Base-by-base conservation (phyloP, 345 rosid species). In the Durio zibethinus region DNA sequence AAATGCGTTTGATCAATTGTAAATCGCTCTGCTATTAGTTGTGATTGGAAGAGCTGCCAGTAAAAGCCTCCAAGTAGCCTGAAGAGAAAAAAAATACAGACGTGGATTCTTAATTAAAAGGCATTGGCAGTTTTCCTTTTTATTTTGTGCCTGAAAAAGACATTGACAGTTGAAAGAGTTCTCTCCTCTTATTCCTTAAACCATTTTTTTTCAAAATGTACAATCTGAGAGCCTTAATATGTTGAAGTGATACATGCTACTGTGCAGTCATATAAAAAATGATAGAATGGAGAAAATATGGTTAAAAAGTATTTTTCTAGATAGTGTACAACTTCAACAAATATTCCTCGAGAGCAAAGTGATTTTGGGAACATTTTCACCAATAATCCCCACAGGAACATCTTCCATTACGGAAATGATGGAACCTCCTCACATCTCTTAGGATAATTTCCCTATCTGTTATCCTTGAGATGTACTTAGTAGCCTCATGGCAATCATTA, bases 341-440 rank as follows among this genome's bases (percentile, higher is more conserved):
- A 66, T 38, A 38, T n/a, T n/a, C 15, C n/a, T 42, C 35, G 35
- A 56, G 48, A 21, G 52, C 35, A 11, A n/a, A 50, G 45, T 40
- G 33, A 10, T 23, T 47, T 73, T 38, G 10, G 50, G 63, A 61
- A 36, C 31, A 60, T 66, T 62, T 53, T 90, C 85, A 94, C 97
- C 98, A 93, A 84, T 93, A 91, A 81, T 91, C 95, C 25, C 93
- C 87, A 16, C 97, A 94, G 20, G 93, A 93, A 82, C 97, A 94
- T 71, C 65, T 88, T 75, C 97, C 98, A 61, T 93, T 85, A 80
- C 77, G 87, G 80, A 95, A 93, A 80, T 89, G 94, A 90, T 94
- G 97, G 82, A 93, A 94, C 82, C 97, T 88, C 81, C 89, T 87
- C 52, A 87, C 93, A 82, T 90, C 99, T 80, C 99, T 90, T 65